Conservation (phyloP, 805 yeast species). For the Kodamaea jinghongensis region DNA sequence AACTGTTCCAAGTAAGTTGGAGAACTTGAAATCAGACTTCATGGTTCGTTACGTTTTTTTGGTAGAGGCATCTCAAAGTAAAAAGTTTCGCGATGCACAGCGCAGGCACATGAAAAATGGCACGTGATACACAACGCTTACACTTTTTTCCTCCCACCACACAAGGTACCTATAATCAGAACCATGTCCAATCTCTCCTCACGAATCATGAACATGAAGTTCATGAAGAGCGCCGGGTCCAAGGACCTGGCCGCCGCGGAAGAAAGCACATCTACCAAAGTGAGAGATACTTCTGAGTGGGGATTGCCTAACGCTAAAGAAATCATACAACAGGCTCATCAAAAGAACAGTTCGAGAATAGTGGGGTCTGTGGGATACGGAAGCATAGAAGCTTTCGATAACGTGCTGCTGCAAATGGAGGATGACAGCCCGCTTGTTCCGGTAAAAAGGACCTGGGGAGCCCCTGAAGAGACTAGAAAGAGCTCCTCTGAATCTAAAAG, state of each 20-base stretch:
- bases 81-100: constrained; percentile 4
- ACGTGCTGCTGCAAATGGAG: constrained; percentile 12
- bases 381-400: constrained; percentile 30
- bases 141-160: no score
- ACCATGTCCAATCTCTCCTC: constrained; percentile 9
- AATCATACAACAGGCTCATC: constrained; percentile 23
- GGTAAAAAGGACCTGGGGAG: constrained; percentile 20
- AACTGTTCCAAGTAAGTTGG: constrained; percentile 91
- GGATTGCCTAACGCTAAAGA: constrained; percentile 32
- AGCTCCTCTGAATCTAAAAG: not conserved
- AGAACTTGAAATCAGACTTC: constrained; percentile 87
- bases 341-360: constrained; percentile 15
- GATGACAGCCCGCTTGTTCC: constrained; percentile 12
- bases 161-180: not conserved
- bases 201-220: constrained; percentile 81
- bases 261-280: constrained; percentile 33
- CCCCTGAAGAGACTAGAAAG: constrained; percentile 3
- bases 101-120: no score
- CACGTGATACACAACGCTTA: no score
- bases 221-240: constrained; percentile 44
- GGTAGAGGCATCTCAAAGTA: not conserved
- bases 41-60: constrained; percentile 30
- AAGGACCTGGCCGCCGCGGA: constrained; percentile 29
- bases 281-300: constrained; percentile 56
- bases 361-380: constrained; percentile 42